A percentile compares a stretch with the other conserved stretches of the same genome.
Evolutionary conservation across 2,329 filamentous ascomycete species (phyloP).

Genomic region (Boeremia exigua): DNA sequence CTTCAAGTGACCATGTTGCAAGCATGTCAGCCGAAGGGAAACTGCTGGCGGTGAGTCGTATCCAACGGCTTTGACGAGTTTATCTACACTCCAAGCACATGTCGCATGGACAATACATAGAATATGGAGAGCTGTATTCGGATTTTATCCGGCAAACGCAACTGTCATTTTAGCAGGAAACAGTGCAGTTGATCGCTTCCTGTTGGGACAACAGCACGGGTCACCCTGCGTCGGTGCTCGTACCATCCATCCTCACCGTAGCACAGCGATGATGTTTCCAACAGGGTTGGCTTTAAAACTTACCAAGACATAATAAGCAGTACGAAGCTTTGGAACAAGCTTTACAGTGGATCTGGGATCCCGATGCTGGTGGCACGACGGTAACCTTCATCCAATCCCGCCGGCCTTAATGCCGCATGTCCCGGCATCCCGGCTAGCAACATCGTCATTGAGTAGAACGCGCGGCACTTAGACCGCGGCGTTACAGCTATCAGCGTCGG

Average conservation of each 20-base stretch:
- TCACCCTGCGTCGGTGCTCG: constrained; percentile 2
- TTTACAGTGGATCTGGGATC: constrained; percentile 1
- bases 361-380: constrained; percentile 1
- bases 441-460: constrained; percentile 2
- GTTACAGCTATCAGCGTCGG: neutral
- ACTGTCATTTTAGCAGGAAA: no score
- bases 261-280: neutral
- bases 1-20: no score
- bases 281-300: no score
- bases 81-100: no score
- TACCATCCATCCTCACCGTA: neutral
- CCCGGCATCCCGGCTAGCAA: neutral
- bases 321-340: constrained; percentile 3
- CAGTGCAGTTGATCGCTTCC: neutral
- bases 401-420: neutral
- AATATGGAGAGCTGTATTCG: no score
- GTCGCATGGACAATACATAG: no score
- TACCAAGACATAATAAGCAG: constrained; percentile 8
- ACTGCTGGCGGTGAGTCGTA: no score
- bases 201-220: neutral
- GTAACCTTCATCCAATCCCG: neutral
- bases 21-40: no score
- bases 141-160: no score
- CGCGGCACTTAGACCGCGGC: neutral
- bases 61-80: no score